Evolutionary conservation across 306 rosid species (phyloP), one percentile per base, ranked within the genome.

Genomic region (Cyamopsis tetragonoloba): DNA sequence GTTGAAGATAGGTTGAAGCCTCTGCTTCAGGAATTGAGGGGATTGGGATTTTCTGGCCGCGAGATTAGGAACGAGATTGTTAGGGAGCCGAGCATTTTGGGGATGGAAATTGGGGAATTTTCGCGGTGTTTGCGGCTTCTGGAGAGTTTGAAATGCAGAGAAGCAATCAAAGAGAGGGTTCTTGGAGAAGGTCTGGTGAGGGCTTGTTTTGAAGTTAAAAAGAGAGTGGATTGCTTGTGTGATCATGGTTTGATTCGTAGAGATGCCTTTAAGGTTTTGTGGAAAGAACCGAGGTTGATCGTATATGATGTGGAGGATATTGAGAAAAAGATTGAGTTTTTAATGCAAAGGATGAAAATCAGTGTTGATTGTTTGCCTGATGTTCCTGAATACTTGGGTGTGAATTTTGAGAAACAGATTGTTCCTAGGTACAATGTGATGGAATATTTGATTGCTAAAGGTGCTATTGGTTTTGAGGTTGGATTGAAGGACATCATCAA

Each of bases 241-340:
- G 42, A 63, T 59, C 77, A 78, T 2, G 93, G 96, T 30, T 73
- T 89, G 80, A 87, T 74, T 53, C 83, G 85, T 3, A 86, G 87
- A 37, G 89, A 87, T 43, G 88, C 98, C 11, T 83, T 87, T 17
- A 92, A 86, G 79, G 65, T 89, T 13, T 44, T 89, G 31, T 83
- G 96, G 93, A 89, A 87, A 59, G 96, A 92, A 44, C 96, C 96
- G 0, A 83, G 96, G 75, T 44, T 89, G 72, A 82, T 89, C 38
- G 39, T 68, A 0, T 89, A 87, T 66, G 86, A 81, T 34, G 30
- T 79, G 22, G 93, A 75, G 38, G 80, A 84, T 28, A 84, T 83
- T 48, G 87, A 84, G 78, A 78, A 73, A 70, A 93, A 89, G 86
- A 78, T 93, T 27, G 86, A 84, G 56, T 93, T 87, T 76, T 80